Conservation (phyloP, 2,329 filamentous ascomycete species). For the Aspergillus sp. region DNA sequence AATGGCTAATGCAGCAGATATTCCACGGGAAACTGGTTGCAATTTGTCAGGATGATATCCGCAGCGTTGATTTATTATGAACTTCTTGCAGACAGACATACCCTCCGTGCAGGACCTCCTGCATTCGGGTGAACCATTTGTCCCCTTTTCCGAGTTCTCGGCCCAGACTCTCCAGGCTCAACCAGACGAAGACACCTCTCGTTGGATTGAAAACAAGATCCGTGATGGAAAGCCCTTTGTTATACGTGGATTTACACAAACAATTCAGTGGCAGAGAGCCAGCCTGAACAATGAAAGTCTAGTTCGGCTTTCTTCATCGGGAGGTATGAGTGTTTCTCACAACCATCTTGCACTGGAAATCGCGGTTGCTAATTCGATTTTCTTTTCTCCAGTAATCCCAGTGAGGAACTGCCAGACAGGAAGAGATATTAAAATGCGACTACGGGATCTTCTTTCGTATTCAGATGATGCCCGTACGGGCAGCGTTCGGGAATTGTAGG, state of each 20-base stretch:
- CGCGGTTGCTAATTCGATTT: constrained; percentile 1
- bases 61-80: constrained; percentile 1
- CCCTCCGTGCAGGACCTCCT: constrained; percentile 14
- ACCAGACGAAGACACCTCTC: constrained; percentile 7
- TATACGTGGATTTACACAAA: constrained; percentile 33
- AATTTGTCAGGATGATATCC: neutral
- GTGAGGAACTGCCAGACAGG: constrained; percentile 36
- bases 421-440: constrained; percentile 33
- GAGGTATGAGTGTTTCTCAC: constrained; percentile 20
- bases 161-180: constrained; percentile 9
- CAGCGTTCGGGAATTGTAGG: constrained; percentile 22
- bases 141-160: constrained; percentile 23
- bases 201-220: constrained; percentile 31
- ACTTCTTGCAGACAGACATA: neutral
- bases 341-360: neutral
- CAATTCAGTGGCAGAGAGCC: constrained; percentile 26
- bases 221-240: constrained; percentile 35
- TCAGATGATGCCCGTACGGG: constrained; percentile 2
- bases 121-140: constrained; percentile 14
- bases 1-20: neutral
- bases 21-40: neutral
- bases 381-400: constrained; percentile 26
- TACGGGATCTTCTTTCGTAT: constrained; percentile 29
- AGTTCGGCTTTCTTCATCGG: constrained; percentile 33
- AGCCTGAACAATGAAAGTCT: constrained; percentile 32